A percentile compares a stretch with the other conserved stretches of the same genome.
These are phyloP conservation scores for Pinus tabuliformis DNA, from an alignment of 75 land plant species.

Conservation along the genomic window DNA sequence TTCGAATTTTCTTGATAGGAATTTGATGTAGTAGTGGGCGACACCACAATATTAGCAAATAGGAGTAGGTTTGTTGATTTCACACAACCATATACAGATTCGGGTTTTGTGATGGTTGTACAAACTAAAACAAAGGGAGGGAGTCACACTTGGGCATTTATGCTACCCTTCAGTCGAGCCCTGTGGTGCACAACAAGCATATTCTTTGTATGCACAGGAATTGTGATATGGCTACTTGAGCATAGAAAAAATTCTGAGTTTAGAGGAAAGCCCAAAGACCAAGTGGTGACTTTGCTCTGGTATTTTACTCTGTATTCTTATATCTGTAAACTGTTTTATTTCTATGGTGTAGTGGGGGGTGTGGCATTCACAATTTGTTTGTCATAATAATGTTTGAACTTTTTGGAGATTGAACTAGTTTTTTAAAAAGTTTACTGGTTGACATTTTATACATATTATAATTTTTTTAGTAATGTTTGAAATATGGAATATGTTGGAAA, in stretches of 20 bases:
- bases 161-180: conserved; percentile 34
- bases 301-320: not conserved
- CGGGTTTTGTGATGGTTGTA: conserved; percentile 15
- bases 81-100: conserved; percentile 22
- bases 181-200: conserved; percentile 36
- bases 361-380: too few relatives aligned
- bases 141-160: conserved; percentile 41
- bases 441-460: too few relatives aligned
- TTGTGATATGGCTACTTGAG: conserved; percentile 30
- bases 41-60: conserved; percentile 15
- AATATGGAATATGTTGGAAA: too few relatives aligned
- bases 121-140: not conserved
- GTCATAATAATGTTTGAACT: too few relatives aligned
- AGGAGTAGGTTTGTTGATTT: conserved; percentile 19
- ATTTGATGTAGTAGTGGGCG: conserved; percentile 27
- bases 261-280: conserved; percentile 31
- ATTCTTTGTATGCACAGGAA: conserved; percentile 39
- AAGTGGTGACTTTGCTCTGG: conserved; percentile 25
- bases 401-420: too few relatives aligned
- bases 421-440: too few relatives aligned
- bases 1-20: not conserved
- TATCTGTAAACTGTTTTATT: too few relatives aligned
- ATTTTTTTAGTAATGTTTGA: too few relatives aligned
- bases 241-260: conserved; percentile 38
- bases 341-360: too few relatives aligned